Conservation (phyloP, 768 basidiomycete species). For the Nevesoporus exiguus region DNA sequence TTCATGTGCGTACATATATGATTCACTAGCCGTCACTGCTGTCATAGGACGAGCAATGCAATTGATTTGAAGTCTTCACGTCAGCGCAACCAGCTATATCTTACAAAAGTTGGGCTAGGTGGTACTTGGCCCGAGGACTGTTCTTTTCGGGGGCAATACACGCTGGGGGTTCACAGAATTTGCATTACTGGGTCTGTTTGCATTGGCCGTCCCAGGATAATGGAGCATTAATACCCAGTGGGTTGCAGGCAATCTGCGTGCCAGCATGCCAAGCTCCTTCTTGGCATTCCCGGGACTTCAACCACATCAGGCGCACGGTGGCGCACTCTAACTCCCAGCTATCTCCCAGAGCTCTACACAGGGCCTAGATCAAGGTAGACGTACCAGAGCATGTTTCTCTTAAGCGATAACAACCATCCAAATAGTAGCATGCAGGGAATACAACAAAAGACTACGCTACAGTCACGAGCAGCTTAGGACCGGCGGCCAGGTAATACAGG, state of each 20-base stretch:
- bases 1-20: too few relatives aligned
- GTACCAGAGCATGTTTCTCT: background rate
- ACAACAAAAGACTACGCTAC: background rate
- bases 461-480: constrained; percentile 37
- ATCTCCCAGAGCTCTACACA: background rate
- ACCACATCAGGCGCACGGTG: background rate
- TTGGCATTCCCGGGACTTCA: background rate
- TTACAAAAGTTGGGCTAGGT: background rate
- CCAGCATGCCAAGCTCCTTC: background rate
- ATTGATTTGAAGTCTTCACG: background rate
- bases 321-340: background rate
- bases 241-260: too few relatives aligned
- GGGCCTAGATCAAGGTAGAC: background rate
- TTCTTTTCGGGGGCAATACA: background rate
- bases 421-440: background rate
- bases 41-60: too few relatives aligned
- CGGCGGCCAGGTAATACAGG: constrained; percentile 77
- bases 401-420: background rate
- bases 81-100: background rate
- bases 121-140: background rate
- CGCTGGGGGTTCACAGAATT: background rate
- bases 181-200: too few relatives aligned
- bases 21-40: too few relatives aligned
- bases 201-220: background rate
- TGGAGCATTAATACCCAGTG: background rate